Evolutionary conservation across 352 stramenopile species (phyloP), one percentile per base, ranked within the genome.

Genomic region (Phytophthora vignae): DNA sequence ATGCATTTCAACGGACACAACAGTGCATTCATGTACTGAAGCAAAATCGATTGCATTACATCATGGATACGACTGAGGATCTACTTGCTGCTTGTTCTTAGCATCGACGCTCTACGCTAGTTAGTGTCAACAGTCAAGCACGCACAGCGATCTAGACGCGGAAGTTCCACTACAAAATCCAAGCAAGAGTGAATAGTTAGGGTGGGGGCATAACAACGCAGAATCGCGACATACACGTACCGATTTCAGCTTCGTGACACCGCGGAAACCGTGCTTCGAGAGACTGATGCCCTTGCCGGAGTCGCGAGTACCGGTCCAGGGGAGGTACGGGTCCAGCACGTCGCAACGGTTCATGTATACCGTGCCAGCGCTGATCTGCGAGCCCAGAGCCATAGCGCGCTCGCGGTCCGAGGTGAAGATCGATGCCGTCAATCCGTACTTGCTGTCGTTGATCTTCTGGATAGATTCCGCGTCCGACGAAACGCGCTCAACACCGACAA

Each of bases 311-410:
- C 90, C 90, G 27, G 81, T 90, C 90, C 90, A 96, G n/a, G 90
- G 88, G 14, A 96, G 69, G 62, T 88, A 90, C 17, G 90, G 88
- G 67, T 95, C 88, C 19, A 96, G 56, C 53, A 85, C 85, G 60
- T 96, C 90, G 72, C 87, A 94, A 38, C 90, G 85, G 77, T 96
- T 96, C 87, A 94, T 92, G 74, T 87, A 96, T 46, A 95, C 81
- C 5, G 88, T 96, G 52, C 90, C 90, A 53, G 80, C 84, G 52
- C 86, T 91, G 21, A 95, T 81, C 60, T 88, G 72, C 25, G 72
- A 73, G 15, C 83, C 87, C 29, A 95, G 48, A 36, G 67, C 55
- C 69, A 90, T 74, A 7, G 87, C 90, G 19, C 80, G 83, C 10
- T 88, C 82, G 49, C 83, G 78, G 65, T 90, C 73, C 15, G 66